These are phyloP conservation scores for Tribonema minus DNA, from an alignment of 108 stramenopile genomes.

Conservation along the genomic window DNA sequence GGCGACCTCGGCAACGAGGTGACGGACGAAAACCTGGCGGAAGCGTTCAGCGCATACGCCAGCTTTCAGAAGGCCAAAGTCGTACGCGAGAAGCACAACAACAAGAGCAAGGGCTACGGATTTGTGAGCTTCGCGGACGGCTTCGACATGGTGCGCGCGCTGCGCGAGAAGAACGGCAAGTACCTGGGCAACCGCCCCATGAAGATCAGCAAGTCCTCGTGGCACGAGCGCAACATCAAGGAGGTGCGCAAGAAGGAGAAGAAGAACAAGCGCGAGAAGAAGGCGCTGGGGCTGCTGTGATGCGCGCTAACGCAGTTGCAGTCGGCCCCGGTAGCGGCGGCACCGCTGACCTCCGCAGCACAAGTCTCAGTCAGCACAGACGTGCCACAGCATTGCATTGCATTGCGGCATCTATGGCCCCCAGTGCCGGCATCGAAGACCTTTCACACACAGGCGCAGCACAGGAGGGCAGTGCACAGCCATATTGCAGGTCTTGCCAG, in stretches of 20 bases:
- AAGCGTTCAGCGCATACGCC: constrained; percentile 76
- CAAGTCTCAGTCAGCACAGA: no score
- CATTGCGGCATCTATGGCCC: no score
- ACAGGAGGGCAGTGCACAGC: no score
- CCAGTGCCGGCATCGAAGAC: no score
- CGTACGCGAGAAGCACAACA: constrained; percentile 60
- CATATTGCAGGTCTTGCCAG: no score
- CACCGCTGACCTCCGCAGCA: no score
- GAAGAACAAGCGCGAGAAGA: no score
- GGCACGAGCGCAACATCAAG: constrained; percentile 83
- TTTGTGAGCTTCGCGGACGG: constrained; percentile 89
- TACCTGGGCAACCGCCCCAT: constrained; percentile 87
- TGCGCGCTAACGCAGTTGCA: no score
- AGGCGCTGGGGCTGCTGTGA: no score
- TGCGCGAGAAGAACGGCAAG: constrained; percentile 90
- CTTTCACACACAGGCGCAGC: no score
- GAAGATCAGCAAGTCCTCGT: constrained; percentile 82
- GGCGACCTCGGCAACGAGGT: constrained; percentile 86
- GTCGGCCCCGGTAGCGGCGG: no score
- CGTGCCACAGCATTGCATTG: no score
- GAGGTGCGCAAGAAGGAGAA: constrained; percentile 76
- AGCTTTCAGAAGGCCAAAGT: constrained; percentile 73
- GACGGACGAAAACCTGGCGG: constrained; percentile 65
- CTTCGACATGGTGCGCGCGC: constrained; percentile 82
- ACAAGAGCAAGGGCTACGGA: constrained; percentile 82